Conservation (phyloP, 441 rosid species). For the Heliophila coronopifolia region DNA sequence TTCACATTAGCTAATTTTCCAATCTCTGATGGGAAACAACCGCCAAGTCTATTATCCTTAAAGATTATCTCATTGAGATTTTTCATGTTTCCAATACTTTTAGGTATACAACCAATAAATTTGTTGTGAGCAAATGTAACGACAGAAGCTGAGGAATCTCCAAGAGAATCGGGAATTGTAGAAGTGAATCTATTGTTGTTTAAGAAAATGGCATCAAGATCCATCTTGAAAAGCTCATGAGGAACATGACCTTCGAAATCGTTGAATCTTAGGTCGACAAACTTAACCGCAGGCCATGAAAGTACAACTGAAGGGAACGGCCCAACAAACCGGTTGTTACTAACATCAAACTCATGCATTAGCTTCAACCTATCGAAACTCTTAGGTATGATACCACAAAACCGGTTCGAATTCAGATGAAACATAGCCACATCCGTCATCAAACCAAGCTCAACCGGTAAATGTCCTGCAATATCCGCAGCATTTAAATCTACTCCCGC, state of each 20-base stretch:
- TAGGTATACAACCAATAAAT: constrained; percentile 68
- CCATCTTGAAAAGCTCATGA: constrained; percentile 40
- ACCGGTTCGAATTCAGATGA: constrained; percentile 74
- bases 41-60: constrained; percentile 44
- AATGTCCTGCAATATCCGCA: constrained; percentile 82
- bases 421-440: constrained; percentile 57
- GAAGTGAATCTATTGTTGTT: constrained; percentile 70
- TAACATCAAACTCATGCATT: constrained; percentile 79
- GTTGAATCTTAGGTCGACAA: constrained; percentile 59
- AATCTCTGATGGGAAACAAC: constrained; percentile 66
- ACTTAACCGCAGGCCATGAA: constrained; percentile 47
- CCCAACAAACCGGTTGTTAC: constrained; percentile 84
- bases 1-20: constrained; percentile 46
- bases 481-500: constrained; percentile 69
- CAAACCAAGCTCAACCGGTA: constrained; percentile 69
- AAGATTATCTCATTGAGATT: constrained; percentile 59
- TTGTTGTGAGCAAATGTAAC: constrained; percentile 71
- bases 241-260: constrained; percentile 75
- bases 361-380: constrained; percentile 43
- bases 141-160: constrained; percentile 51
- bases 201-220: constrained; percentile 64
- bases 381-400: constrained; percentile 71
- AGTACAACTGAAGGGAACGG: constrained; percentile 47
- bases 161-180: constrained; percentile 54
- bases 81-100: constrained; percentile 53